Evolutionary conservation across 2,329 filamentous ascomycete genomes (phyloP), one percentile per base, ranked within the genome.

Genomic region (Trichoderma semiorbis): DNA sequence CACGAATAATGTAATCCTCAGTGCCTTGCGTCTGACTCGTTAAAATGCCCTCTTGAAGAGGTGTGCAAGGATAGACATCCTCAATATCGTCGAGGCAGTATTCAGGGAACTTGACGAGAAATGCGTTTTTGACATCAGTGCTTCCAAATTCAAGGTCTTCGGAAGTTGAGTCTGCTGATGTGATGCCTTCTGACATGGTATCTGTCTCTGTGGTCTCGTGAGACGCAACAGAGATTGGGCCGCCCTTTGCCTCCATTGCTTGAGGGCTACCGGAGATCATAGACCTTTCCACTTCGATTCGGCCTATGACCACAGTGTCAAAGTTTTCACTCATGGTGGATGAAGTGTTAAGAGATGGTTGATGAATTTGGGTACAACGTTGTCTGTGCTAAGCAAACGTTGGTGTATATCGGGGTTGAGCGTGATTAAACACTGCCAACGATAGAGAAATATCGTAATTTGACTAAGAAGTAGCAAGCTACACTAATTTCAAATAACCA

Each of bases 41-140:
- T 12, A 69, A 43, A 26, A 69, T 69, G 8, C 67, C 67, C 39
- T 69, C 67, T 21, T 69, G 67, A 16, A 69, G 50, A 39, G 67
- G 67, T 16, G 53, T 39, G 36, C 67, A 69, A 12, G 67, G 57
- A 24, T 36, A 47, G 21, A 69, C 47, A n/a, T 69, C 55, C 21
- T 69, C 55, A 16, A 69, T 36, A 36, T 65, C 61, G 7, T 63
- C 67, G 24, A 50, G 43, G 43, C 43, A 21, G n/a, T 50, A 50
- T 50, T 21, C 8, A 21, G 18, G 43, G 16, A 21, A 50, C 10
- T 50, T n/a, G 43, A 12, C 43, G n/a, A 50, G n/a, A 18, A 50
- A 50, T 50, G 43, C 43, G 10, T 50, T 50, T 21, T 21, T 50
- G 43, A 12, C 43, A 21, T 50, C 43, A 50, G n/a, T 12, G 43